These are phyloP conservation scores for Colletotrichum limetticola DNA, from an alignment of 2,329 filamentous ascomycete genomes.

Conservation along the genomic window DNA sequence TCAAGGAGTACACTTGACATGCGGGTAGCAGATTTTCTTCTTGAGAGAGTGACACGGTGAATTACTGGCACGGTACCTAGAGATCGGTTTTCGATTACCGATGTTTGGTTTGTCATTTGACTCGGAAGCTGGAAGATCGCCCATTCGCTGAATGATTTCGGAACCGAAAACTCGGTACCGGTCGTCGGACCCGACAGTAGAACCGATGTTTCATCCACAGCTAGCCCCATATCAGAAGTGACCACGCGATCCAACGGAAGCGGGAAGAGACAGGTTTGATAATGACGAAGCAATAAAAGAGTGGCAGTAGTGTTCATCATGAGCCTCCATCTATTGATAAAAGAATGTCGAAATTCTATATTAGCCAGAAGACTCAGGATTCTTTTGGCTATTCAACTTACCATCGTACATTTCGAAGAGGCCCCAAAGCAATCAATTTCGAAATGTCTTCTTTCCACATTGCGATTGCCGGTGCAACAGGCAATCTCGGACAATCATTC, in stretches of 20 bases:
- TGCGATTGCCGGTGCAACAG: conserved; percentile 38
- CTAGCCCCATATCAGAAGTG: background rate
- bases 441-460: background rate
- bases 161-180: background rate
- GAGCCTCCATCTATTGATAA: too few species aligned
- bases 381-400: too few species aligned
- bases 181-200: background rate
- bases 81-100: background rate
- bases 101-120: background rate
- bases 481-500: conserved; percentile 44
- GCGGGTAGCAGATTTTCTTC: too few species aligned
- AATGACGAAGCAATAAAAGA: background rate
- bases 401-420: too few species aligned
- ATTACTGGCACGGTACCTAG: too few species aligned
- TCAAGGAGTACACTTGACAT: too few species aligned
- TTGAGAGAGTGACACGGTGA: too few species aligned
- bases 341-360: background rate
- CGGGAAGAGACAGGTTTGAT: background rate
- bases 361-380: too few species aligned
- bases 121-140: background rate
- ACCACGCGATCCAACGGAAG: background rate
- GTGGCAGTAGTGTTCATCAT: background rate
- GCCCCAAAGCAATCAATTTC: too few species aligned
- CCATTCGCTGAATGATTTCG: background rate
- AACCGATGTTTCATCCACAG: background rate